Percentiles rank a stretch among this genome's conserved stretches.
Evolutionary conservation across 2,329 filamentous ascomycete species (phyloP).

Genomic region (Hypomyces rosellus): DNA sequence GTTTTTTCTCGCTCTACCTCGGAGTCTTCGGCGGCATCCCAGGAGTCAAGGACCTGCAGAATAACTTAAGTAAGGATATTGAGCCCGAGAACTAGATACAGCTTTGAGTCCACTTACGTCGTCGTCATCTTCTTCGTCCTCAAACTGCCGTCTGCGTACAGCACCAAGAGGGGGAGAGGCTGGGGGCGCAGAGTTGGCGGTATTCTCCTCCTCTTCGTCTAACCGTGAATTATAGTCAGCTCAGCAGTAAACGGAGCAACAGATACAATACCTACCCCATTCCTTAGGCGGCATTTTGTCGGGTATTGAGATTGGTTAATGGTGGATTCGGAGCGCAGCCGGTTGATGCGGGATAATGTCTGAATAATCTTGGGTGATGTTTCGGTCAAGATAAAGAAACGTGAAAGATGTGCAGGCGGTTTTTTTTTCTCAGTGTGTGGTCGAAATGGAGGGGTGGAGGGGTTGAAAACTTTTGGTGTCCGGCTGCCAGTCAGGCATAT

Average conservation of each 20-base stretch:
- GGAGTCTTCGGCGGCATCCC: constrained; percentile 95
- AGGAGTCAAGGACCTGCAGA: constrained; percentile 79
- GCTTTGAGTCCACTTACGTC: constrained; percentile 55
- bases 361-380: background rate
- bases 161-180: constrained; percentile 33
- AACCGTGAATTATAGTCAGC: background rate
- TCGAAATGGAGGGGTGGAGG: background rate
- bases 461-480: background rate
- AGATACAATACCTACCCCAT: constrained; percentile 27
- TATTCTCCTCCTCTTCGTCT: constrained; percentile 35
- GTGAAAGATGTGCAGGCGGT: background rate
- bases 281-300: background rate
- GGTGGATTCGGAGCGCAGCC: too few relatives aligned
- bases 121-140: constrained; percentile 81
- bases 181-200: constrained; percentile 28
- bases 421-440: background rate
- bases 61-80: background rate
- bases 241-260: background rate
- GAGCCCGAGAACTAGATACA: background rate
- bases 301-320: background rate
- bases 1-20: constrained; percentile 95
- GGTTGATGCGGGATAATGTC: too few relatives aligned
- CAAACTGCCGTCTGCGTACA: constrained; percentile 59
- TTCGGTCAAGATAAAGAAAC: background rate
- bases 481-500: background rate